Percentiles rank a stretch among this genome's conserved stretches.
These are phyloP conservation scores for Epipyxis sp. DNA, from an alignment of 108 stramenopile genomes.

Conservation along the genomic window DNA sequence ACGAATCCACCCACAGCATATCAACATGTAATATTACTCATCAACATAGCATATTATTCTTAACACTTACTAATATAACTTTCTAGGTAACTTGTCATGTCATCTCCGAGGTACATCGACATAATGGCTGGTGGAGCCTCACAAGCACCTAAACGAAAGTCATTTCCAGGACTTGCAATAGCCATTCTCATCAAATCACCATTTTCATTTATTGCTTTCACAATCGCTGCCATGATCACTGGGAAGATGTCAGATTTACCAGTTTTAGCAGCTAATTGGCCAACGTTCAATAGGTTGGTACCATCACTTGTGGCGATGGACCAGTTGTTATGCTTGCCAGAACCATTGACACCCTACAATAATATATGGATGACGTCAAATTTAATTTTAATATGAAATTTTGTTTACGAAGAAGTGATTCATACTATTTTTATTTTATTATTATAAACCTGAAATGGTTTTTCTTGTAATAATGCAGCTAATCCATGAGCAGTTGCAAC, in stretches of 20 bases:
- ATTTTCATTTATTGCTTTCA: slow-evolving; percentile 82
- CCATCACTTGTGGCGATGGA: slow-evolving; percentile 67
- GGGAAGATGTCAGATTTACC: slow-evolving; percentile 63
- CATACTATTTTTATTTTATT: too few species aligned
- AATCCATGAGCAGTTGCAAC: slow-evolving; percentile 79
- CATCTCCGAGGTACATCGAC: slow-evolving; percentile 85
- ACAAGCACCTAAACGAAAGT: slow-evolving; percentile 91
- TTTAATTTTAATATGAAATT: too few species aligned
- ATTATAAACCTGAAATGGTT: slow-evolving; percentile 97
- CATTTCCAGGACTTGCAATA: slow-evolving; percentile 86
- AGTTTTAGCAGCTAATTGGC: slow-evolving; percentile 58
- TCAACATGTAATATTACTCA: too few species aligned
- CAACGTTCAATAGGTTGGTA: slow-evolving; percentile 71
- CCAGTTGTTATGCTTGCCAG: slow-evolving; percentile 96
- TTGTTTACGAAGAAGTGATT: too few species aligned
- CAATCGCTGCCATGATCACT: slow-evolving; percentile 82
- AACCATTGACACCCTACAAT: slow-evolving; percentile 86
- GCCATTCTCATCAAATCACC: slow-evolving; percentile 90
- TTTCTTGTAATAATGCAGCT: slow-evolving; percentile 88
- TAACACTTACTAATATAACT: too few species aligned
- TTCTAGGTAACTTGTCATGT: slow-evolving; percentile 54
- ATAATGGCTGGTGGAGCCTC: slow-evolving; percentile 94
- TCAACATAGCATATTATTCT: too few species aligned
- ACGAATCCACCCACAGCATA: too few species aligned
- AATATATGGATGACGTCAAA: too few species aligned